phyloP scores from a whole-genome alignment of 306 rosid species.

The Castanospermum australe region DNA sequence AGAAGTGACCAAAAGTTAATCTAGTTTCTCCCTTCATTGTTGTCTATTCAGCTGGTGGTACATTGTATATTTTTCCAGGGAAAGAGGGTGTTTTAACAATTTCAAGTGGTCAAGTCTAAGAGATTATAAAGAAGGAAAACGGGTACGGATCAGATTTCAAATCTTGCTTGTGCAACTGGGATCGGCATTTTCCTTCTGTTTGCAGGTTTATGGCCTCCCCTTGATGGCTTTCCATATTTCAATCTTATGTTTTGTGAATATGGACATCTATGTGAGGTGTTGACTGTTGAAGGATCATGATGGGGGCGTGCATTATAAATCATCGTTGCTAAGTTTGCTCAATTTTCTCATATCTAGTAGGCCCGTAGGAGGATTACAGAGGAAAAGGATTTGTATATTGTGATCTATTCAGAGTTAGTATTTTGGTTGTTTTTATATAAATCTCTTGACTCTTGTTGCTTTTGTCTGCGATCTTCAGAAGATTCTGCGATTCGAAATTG shows the following conservation, averaged over 20 bases:
- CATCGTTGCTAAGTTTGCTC: neutral
- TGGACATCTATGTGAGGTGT: neutral
- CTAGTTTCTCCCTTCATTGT: neutral
- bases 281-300: neutral
- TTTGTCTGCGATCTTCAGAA: neutral
- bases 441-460: neutral
- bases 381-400: neutral
- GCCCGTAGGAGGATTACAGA: neutral
- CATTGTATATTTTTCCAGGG: neutral
- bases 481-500: neutral
- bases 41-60: neutral
- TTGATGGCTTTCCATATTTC: neutral
- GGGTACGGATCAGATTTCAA: neutral
- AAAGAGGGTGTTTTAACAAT: neutral
- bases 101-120: neutral
- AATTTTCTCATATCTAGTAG: neutral
- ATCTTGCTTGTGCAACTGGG: neutral
- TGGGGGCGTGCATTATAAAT: neutral
- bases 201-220: neutral
- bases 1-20: neutral
- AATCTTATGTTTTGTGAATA: neutral
- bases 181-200: neutral
- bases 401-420: neutral
- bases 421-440: neutral
- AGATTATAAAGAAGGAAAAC: neutral